Percentiles rank a stretch among this genome's conserved stretches.
These are phyloP conservation scores for Exophiala xenobiotica DNA, from an alignment of 2,329 filamentous ascomycete genomes.

Conservation along the genomic window DNA sequence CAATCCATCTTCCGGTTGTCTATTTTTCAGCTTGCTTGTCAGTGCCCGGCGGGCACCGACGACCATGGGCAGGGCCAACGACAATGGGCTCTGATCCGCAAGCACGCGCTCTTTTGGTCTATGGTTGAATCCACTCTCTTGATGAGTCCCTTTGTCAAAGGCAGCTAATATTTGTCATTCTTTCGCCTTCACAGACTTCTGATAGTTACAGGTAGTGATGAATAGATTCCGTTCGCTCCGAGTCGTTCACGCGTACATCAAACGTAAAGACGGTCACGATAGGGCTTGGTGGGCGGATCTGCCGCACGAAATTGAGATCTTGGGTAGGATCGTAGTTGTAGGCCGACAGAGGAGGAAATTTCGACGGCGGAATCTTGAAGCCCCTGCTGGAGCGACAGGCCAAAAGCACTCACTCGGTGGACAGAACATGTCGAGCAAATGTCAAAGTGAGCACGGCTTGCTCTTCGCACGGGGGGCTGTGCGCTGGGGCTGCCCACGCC, in stretches of 20 bases:
- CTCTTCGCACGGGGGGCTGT: not conserved
- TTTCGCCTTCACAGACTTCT: slow-evolving; percentile 5
- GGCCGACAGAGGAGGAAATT: not conserved
- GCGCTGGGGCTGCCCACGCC: not conserved
- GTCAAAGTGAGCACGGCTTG: not conserved
- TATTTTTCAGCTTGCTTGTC: slow-evolving; percentile 4
- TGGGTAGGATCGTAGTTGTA: not conserved
- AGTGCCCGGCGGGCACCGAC: slow-evolving; percentile 1
- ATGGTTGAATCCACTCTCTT: slow-evolving; percentile 10
- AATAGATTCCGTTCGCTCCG: slow-evolving; percentile 6
- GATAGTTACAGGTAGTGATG: slow-evolving; percentile 5
- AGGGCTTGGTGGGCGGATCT: not conserved
- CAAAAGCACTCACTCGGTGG: not conserved
- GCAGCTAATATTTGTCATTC: slow-evolving; percentile 6
- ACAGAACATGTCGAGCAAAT: not conserved
- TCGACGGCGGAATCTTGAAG: not conserved
- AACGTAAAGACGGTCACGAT: not conserved
- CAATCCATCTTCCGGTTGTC: slow-evolving; percentile 2
- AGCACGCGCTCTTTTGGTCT: slow-evolving; percentile 6
- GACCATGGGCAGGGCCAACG: not conserved
- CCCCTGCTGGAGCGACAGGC: not conserved
- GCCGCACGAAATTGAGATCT: not conserved
- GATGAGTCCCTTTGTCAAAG: slow-evolving; percentile 10
- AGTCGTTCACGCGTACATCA: slow-evolving; percentile 1
- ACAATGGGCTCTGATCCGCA: slow-evolving; percentile 7